A percentile compares a stretch with the other conserved stretches of the same genome.
phyloP scores from a whole-genome alignment of 345 rosid genomes.

The Angophora floribunda region DNA sequence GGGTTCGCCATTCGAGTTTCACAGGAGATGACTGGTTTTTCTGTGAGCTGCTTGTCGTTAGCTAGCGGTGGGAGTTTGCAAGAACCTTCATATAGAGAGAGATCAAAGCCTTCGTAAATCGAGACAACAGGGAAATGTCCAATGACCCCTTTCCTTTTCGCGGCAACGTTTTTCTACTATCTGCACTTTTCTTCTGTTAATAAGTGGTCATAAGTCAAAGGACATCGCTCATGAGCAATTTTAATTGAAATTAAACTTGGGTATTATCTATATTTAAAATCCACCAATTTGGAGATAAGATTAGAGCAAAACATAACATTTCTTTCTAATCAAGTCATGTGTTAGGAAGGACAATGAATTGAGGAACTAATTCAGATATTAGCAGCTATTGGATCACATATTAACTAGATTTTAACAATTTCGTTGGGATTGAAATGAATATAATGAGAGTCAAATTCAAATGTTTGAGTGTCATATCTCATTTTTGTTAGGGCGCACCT shows the following conservation, averaged over 20 bases:
- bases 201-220: not conserved
- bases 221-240: not conserved
- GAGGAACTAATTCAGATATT: accelerated
- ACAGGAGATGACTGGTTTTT: not conserved
- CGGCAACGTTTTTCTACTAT: not conserved
- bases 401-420: too few relatives aligned
- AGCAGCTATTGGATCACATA: not conserved
- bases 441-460: not conserved
- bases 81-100: too few relatives aligned
- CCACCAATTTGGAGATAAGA: not conserved
- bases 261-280: not conserved
- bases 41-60: not conserved
- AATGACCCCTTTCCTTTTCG: accelerated
- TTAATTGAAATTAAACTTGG: too few relatives aligned
- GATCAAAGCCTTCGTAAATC: too few relatives aligned
- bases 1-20: not conserved
- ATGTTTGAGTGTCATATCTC: not conserved
- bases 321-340: not conserved
- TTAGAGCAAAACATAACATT: not conserved
- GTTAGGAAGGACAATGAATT: not conserved
- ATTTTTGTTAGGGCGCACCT: not conserved
- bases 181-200: too few relatives aligned
- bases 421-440: not conserved
- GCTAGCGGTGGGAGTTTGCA: too few relatives aligned
- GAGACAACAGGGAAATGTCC: too few relatives aligned